Conservation (phyloP, 352 stramenopile genomes). For the Phytophthora palmivora region DNA sequence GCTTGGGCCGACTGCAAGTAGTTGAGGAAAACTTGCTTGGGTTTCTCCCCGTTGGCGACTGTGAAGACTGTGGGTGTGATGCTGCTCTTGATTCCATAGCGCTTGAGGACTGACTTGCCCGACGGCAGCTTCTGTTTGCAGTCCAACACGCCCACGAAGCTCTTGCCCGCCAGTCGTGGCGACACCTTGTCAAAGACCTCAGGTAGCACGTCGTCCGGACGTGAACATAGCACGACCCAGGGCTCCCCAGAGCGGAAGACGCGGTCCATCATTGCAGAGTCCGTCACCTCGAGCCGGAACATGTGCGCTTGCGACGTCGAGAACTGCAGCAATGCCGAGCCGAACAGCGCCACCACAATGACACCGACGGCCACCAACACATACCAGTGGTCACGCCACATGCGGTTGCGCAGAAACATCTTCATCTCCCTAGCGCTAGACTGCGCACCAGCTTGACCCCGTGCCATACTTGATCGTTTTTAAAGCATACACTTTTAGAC, state of each 20-base stretch:
- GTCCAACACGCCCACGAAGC: conserved; percentile 76
- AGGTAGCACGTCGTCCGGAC: conserved; percentile 71
- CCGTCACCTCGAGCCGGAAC: conserved; percentile 66
- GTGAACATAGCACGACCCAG: conserved; percentile 81
- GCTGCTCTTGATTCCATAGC: conserved; percentile 67
- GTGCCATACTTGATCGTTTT: conserved; percentile 24
- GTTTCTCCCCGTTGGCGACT: conserved; percentile 75
- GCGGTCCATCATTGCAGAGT: conserved; percentile 60
- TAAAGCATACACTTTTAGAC: too few relatives aligned
- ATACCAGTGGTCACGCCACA: conserved; percentile 85
- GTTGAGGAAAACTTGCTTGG: conserved; percentile 78
- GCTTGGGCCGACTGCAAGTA: conserved; percentile 66
- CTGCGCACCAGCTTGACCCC: conserved; percentile 39
- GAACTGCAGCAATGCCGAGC: conserved; percentile 70
- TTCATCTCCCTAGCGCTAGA: conserved; percentile 64
- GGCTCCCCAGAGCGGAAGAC: conserved; percentile 85
- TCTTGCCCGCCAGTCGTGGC: conserved; percentile 59
- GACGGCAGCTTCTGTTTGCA: conserved; percentile 68
- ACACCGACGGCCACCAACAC: conserved; percentile 50
- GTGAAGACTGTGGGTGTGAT: conserved; percentile 83
- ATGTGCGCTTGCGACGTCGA: conserved; percentile 66
- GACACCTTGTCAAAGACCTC: conserved; percentile 77
- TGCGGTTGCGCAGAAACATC: conserved; percentile 84
- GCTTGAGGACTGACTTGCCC: conserved; percentile 64
- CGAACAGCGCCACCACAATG: conserved; percentile 72